phyloP scores from a whole-genome alignment of 345 rosid species.

The Crucihimalaya himalaica region DNA sequence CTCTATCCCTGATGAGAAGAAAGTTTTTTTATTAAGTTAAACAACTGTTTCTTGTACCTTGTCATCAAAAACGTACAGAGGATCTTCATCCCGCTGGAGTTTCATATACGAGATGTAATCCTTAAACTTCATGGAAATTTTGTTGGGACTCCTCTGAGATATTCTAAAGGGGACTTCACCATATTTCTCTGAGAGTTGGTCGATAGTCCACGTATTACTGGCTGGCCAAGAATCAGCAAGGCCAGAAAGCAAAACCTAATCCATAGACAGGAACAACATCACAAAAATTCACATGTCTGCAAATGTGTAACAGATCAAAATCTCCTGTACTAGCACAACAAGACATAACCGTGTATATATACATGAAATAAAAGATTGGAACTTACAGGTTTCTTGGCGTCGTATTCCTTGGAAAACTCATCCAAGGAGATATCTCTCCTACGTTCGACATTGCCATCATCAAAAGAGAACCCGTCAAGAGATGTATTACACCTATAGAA shows the following conservation, averaged over 20 bases:
- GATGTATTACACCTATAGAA: conserved; percentile 79
- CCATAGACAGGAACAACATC: conserved; percentile 9
- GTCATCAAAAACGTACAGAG: conserved; percentile 89
- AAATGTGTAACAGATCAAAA: conserved; percentile 5
- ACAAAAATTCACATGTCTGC: not conserved
- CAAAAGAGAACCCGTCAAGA: conserved; percentile 65
- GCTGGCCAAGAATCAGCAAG: conserved; percentile 92
- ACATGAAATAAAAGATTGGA: not conserved
- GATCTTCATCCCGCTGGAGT: conserved; percentile 91
- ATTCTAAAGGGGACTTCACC: conserved; percentile 76
- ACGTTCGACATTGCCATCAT: conserved; percentile 72
- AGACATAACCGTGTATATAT: not conserved
- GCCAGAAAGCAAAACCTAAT: conserved; percentile 78
- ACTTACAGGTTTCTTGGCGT: conserved; percentile 76
- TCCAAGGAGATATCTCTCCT: conserved; percentile 54
- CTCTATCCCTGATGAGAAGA: conserved; percentile 6
- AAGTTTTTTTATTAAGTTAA: not conserved
- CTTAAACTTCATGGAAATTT: conserved; percentile 69
- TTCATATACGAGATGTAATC: conserved; percentile 81
- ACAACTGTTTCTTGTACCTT: conserved; percentile 50
- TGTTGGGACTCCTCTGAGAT: conserved; percentile 75
- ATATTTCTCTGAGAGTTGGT: conserved; percentile 57
- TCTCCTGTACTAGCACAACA: not conserved
- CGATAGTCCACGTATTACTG: conserved; percentile 76
- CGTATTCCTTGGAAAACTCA: conserved; percentile 59